These are phyloP conservation scores for Haplographium delicatum DNA, from an alignment of 495 filamentous ascomycete species.

Conservation along the genomic window DNA sequence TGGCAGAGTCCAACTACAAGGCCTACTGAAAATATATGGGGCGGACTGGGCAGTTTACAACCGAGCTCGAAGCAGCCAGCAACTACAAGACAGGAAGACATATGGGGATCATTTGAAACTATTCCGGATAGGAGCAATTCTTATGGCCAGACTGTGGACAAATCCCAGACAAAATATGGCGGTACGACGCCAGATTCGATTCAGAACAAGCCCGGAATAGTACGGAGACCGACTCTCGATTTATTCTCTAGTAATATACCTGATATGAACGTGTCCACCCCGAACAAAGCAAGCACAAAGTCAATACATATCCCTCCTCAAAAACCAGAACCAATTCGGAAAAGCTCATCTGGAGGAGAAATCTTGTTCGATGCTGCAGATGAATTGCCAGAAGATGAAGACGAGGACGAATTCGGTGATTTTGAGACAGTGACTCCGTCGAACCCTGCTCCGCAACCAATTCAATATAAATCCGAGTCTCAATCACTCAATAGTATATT, in stretches of 20 bases:
- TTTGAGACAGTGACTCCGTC: constrained; percentile 49
- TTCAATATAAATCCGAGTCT: constrained; percentile 1
- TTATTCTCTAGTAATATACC: constrained; percentile 17
- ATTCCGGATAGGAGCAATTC: constrained; percentile 1
- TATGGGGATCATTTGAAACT: constrained; percentile 24
- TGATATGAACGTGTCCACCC: not conserved
- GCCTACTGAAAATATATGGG: constrained; percentile 21
- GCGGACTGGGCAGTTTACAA: constrained; percentile 7
- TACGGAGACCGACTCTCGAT: constrained; percentile 17
- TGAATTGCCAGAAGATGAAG: constrained; percentile 33
- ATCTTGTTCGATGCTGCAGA: constrained; percentile 45
- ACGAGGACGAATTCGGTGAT: constrained; percentile 71
- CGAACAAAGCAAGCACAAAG: not conserved
- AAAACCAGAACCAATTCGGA: not conserved
- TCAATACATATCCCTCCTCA: not conserved
- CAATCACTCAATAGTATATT: constrained; percentile 20
- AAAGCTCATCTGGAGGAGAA: constrained; percentile 25
- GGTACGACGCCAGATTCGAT: not conserved
- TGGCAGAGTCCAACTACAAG: constrained; percentile 4
- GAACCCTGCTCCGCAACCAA: constrained; percentile 1
- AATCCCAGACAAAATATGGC: not conserved
- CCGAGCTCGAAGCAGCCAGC: constrained; percentile 2
- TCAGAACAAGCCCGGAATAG: constrained; percentile 2
- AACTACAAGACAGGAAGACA: constrained; percentile 10
- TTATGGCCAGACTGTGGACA: not conserved